A percentile compares a stretch with the other conserved stretches of the same genome.
Evolutionary conservation across 805 yeast genomes (phyloP).

Genomic region (Brettanomyces bruxellensis): DNA sequence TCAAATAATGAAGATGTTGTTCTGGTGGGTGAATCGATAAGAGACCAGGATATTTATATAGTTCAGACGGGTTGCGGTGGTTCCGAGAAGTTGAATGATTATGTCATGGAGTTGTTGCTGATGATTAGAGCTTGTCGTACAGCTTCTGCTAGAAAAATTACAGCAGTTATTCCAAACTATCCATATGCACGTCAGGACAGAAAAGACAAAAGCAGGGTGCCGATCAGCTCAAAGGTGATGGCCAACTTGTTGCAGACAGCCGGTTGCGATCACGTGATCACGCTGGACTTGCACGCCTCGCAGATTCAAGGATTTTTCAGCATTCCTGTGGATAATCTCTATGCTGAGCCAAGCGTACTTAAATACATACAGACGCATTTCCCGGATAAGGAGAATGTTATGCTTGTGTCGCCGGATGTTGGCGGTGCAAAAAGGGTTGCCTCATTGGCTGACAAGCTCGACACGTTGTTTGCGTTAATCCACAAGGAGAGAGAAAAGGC

Average conservation of each 20-base stretch:
- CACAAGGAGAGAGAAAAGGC: constrained; percentile 81
- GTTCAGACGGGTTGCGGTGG: constrained; percentile 51
- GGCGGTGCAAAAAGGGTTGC: constrained; percentile 93
- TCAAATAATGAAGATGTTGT: constrained; percentile 70
- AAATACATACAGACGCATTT: constrained; percentile 56
- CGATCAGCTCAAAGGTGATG: constrained; percentile 77
- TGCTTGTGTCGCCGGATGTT: constrained; percentile 79
- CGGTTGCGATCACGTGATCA: constrained; percentile 79
- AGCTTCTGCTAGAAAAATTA: constrained; percentile 75
- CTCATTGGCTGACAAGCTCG: constrained; percentile 69
- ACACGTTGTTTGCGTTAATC: constrained; percentile 72
- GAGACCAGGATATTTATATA: constrained; percentile 79
- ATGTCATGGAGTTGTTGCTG: constrained; percentile 62
- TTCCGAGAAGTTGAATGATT: constrained; percentile 68
- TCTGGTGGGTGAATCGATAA: constrained; percentile 70
- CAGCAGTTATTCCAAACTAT: constrained; percentile 75
- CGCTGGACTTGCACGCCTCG: constrained; percentile 85
- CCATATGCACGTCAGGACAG: constrained; percentile 88
- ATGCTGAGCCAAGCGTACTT: constrained; percentile 77
- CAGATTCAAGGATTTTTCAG: constrained; percentile 83
- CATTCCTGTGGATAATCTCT: constrained; percentile 75
- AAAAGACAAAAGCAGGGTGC: constrained; percentile 79
- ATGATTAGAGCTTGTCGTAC: constrained; percentile 79
- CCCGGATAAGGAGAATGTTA: constrained; percentile 49
- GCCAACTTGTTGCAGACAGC: constrained; percentile 78